Percentiles rank a stretch among this genome's conserved stretches.
phyloP scores from a whole-genome alignment of 192 early-diverging fungal species.

The Linnemannia schmuckeri region DNA sequence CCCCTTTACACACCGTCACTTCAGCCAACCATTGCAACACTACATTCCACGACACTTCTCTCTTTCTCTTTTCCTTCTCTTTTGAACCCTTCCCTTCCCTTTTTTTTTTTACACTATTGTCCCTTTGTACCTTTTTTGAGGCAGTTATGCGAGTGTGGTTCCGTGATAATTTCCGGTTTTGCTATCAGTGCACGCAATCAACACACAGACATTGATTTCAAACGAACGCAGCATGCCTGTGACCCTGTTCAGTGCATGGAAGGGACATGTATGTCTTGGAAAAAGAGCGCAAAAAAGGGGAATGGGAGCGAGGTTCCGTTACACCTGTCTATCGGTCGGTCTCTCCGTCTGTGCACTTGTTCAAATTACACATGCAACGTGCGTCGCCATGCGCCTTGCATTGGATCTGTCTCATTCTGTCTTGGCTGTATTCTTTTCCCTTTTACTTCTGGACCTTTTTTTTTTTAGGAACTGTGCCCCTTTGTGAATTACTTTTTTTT shows the following conservation, averaged over 20 bases:
- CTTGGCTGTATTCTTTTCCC: neutral
- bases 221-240: neutral
- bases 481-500: neutral
- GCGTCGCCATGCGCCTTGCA: neutral
- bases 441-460: neutral
- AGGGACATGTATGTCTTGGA: neutral
- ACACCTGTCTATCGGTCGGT: conserved; percentile 9
- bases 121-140: neutral
- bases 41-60: neutral
- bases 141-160: neutral
- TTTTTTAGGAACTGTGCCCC: neutral
- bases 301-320: conserved; percentile 8
- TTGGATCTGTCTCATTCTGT: neutral
- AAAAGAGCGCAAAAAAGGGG: neutral
- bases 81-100: neutral
- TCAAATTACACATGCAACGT: conserved; percentile 1
- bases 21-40: neutral
- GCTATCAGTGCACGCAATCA: conserved; percentile 35
- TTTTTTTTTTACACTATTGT: neutral
- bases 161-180: conserved; percentile 17
- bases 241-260: neutral
- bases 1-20: neutral
- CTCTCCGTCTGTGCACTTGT: neutral
- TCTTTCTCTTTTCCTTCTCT: neutral
- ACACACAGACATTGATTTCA: conserved; percentile 15